Evolutionary conservation across 139 green algal species (phyloP).

Genomic region (Chlorokybus atmophyticus): DNA sequence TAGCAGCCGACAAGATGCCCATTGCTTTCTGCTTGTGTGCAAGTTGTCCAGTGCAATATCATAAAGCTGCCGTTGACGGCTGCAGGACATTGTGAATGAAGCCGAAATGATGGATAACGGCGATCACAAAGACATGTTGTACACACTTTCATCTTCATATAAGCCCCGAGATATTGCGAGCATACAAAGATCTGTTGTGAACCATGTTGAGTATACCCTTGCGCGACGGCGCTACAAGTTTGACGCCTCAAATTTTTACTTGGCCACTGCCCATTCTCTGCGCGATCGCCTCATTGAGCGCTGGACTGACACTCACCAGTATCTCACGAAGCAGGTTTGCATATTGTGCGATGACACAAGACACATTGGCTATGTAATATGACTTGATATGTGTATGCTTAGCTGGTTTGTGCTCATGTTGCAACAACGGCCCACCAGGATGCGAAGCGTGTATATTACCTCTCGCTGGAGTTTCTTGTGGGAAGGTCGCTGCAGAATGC

Average conservation of each 20-base stretch:
- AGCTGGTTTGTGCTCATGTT: not conserved
- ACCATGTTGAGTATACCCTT: constrained; percentile 1
- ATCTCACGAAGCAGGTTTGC: constrained; percentile 11
- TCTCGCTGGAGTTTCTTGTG: constrained; percentile 92
- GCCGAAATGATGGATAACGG: not conserved
- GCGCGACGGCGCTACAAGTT: constrained; percentile 4
- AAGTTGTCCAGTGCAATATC: no score
- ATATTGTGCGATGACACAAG: no score
- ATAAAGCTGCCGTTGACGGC: no score
- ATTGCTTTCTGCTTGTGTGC: no score
- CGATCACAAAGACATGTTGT: not conserved
- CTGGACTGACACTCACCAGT: constrained; percentile 29
- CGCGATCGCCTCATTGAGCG: constrained; percentile 30
- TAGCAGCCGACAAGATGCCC: no score
- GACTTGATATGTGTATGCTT: constrained; percentile 1
- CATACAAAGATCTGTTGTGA: not conserved
- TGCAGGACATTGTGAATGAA: not conserved
- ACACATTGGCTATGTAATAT: no score
- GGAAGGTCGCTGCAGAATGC: constrained; percentile 85
- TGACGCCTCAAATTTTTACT: constrained; percentile 15
- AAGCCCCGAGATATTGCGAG: not conserved
- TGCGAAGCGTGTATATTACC: constrained; percentile 93
- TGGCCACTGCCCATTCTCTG: constrained; percentile 23
- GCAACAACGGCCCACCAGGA: constrained; percentile 13
- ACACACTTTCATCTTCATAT: not conserved